These are phyloP conservation scores for Chaetothyriales sp. DNA, from an alignment of 2,329 filamentous ascomycete genomes.

Conservation along the genomic window DNA sequence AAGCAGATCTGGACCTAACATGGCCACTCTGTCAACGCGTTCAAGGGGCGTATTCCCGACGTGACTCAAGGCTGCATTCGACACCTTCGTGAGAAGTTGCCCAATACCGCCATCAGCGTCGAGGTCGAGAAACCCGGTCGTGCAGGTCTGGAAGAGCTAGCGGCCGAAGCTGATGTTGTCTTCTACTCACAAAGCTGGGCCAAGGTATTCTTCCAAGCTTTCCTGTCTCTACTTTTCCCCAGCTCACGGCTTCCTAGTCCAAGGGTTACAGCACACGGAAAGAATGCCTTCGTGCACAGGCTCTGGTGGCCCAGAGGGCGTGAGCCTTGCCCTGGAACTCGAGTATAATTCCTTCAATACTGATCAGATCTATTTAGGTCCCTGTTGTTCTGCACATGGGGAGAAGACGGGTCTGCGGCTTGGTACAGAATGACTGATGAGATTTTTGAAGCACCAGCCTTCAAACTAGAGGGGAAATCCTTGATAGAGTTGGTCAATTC, in stretches of 20 bases:
- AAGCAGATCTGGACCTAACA: slow-evolving; percentile 11
- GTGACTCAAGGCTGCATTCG: slow-evolving; percentile 45
- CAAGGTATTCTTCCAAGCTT: slow-evolving; percentile 29
- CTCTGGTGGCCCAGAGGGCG: slow-evolving; percentile 28
- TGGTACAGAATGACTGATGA: slow-evolving; percentile 23
- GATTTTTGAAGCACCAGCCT: slow-evolving; percentile 27
- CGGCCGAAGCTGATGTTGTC: slow-evolving; percentile 50
- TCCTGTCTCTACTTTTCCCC: not conserved
- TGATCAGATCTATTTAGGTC: slow-evolving; percentile 21
- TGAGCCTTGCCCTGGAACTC: slow-evolving; percentile 21
- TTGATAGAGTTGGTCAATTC: not conserved
- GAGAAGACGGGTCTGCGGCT: slow-evolving; percentile 37
- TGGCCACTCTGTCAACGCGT: not conserved
- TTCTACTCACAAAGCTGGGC: slow-evolving; percentile 61
- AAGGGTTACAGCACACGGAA: slow-evolving; percentile 30
- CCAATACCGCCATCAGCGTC: slow-evolving; percentile 52
- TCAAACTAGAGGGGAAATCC: slow-evolving; percentile 5
- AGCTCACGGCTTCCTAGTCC: not conserved
- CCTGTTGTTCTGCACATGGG: slow-evolving; percentile 45
- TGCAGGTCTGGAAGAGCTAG: slow-evolving; percentile 43
- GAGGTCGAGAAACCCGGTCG: slow-evolving; percentile 58
- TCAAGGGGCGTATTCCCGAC: slow-evolving; percentile 47
- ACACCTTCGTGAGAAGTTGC: slow-evolving; percentile 30
- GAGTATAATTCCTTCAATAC: not conserved
- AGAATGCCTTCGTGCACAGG: slow-evolving; percentile 37